Conservation (phyloP, 352 stramenopile genomes). For the Phytophthora tubulina region DNA sequence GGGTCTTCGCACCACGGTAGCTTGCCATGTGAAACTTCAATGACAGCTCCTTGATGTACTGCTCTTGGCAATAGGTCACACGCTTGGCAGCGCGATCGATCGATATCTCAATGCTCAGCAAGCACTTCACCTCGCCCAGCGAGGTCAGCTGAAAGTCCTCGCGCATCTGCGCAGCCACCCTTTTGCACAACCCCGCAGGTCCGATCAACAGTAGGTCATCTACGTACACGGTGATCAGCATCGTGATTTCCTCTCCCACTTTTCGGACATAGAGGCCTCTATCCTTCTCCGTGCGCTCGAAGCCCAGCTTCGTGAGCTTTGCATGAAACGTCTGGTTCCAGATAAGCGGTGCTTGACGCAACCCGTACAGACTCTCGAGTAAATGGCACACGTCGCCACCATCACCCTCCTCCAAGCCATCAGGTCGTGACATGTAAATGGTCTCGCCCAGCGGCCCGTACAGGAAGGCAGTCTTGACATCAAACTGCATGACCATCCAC, state of each 20-base stretch:
- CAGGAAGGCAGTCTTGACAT: slow-evolving; percentile 26
- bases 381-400: neutral
- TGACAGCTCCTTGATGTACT: slow-evolving; percentile 5
- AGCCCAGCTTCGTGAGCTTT: neutral
- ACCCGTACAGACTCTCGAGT: slow-evolving; percentile 24
- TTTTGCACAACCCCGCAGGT: neutral
- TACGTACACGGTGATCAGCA: slow-evolving; percentile 11
- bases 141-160: neutral
- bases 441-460: slow-evolving; percentile 5
- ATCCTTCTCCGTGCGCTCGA: neutral
- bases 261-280: slow-evolving; percentile 3
- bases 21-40: slow-evolving; percentile 18
- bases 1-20: slow-evolving; percentile 1
- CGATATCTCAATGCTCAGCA: slow-evolving; percentile 1
- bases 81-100: neutral
- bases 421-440: slow-evolving; percentile 16
- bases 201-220: slow-evolving; percentile 9
- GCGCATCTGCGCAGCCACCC: neutral
- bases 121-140: slow-evolving; percentile 1
- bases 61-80: neutral
- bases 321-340: slow-evolving; percentile 18
- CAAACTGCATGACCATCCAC: slow-evolving; percentile 18
- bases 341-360: slow-evolving; percentile 3
- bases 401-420: neutral
- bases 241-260: slow-evolving; percentile 8